Base-by-base conservation (phyloP, 306 rosid species). In the Citrullus mucosospermus region DNA sequence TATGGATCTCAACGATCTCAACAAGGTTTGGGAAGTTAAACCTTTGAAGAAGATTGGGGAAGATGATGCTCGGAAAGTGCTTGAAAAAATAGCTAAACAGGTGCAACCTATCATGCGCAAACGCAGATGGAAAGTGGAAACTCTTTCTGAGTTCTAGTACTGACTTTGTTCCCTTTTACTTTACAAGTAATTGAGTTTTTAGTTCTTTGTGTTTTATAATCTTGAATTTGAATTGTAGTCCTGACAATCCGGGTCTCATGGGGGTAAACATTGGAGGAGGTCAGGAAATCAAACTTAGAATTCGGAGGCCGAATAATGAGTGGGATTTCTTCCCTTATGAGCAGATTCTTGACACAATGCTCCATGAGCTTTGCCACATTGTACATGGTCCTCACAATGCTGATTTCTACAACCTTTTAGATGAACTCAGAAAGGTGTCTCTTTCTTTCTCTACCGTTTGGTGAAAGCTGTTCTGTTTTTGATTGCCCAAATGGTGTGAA, bases 21-120 rank as follows among this genome's bases (percentile, higher is more conserved):
- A 89, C 79, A 89, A 89, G 86, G 92, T 89, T 17, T 87, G 92
- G 92, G 90, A 85, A 74, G 80, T 89, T n/a, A 87, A 83, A 51
- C 80, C 87, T 10, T 85, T 83, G 11, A 86, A 85, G 68, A 86
- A 83, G 80, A 85, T 81, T 60, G 88, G 88, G 41, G 89, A 89
- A 81, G 84, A 89, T 32, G 92, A 89, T 44, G 88, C 89, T 8
- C 77, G 81, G 67, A 84, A 67, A 50, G 82, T 87, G 76, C 88
- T 89, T 61, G 85, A 87, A 57, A 81, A 51, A 72, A 66, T 87
- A 20, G 86, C 90, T 16, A 89, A 85, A 73, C 92, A 83, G 79
- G 92, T 87, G 78, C 90, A 89, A 32, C 90, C 90, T 4, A 87
- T 87, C 61, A 89, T 89, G 90, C 87, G 77, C 20, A 89, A 80